Base-by-base conservation (phyloP, 495 filamentous ascomycete genomes). In the Daldinia concentrica region DNA sequence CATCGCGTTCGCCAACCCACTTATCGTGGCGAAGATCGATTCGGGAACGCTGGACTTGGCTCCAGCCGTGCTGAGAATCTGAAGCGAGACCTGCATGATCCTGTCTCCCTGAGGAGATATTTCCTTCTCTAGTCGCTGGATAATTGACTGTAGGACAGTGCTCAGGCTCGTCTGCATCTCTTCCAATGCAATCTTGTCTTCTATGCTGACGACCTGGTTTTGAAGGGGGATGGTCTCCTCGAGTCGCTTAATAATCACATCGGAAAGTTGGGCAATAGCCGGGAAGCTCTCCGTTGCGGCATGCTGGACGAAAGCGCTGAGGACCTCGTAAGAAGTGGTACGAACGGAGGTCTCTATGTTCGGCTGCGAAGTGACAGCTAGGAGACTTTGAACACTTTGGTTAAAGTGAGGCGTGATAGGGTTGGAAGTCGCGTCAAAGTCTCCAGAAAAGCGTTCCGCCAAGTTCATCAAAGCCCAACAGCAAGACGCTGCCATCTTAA, bases 391-490 rank as follows among this genome's bases (percentile, higher is more conserved):
- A 58, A 98, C 90, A 81, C 94, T 97, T 71, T 93, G 88, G 79
- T 97, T 90, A 82, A 98, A 99, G 80, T 98, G 92, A 76, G 89
- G 90, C 1, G 94, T 94, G 48, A 99, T 84, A 58, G 93, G 88
- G 80, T 97, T 98, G 62, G 90, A 87, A 65, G 90, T 82, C 29
- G 88, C 89, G 27, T 92, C 92, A 48, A 81, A 77, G 32, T 97
- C 93, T 22, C 92, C 92, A 15, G 92, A 91, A 78, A 98, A 99
- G 32, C 94, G 90, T 74, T 98, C 95, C 26, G 95, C 95, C 66
- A 99, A 89, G 77, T 98, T 99, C 94, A 99, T 99, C 68, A 99
- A 82, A 37, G 95, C 93, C 95, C 96, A 98, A 82, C 95, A 99
- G 87, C 96, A 98, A 19, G 96, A 98, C 64, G 91, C 90, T 50